Conservation (phyloP, 495 filamentous ascomycete species). For the Hyaloscypha variabilis region DNA sequence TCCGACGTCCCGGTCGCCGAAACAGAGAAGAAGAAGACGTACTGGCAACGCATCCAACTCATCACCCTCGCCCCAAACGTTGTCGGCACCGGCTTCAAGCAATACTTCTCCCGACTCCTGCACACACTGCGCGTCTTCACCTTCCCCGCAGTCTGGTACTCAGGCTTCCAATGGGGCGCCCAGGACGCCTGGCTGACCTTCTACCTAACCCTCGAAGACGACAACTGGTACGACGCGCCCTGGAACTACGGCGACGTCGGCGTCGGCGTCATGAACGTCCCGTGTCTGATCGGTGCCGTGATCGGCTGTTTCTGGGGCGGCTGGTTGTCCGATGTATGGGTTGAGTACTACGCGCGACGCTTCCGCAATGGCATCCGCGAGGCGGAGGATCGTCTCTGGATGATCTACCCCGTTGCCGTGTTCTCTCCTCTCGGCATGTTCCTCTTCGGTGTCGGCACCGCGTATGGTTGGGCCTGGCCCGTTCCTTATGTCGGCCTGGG, state of each 20-base stretch:
- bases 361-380: slow-evolving; percentile 39
- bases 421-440: slow-evolving; percentile 30
- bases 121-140: slow-evolving; percentile 23
- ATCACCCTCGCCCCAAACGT: slow-evolving; percentile 20
- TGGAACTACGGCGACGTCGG: slow-evolving; percentile 31
- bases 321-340: slow-evolving; percentile 32
- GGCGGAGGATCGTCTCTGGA: slow-evolving; percentile 38
- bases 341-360: slow-evolving; percentile 33
- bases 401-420: slow-evolving; percentile 25
- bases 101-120: slow-evolving; percentile 19
- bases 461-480: slow-evolving; percentile 25
- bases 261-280: slow-evolving; percentile 29
- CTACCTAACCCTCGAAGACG: slow-evolving; percentile 22
- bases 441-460: slow-evolving; percentile 32
- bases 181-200: slow-evolving; percentile 25
- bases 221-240: slow-evolving; percentile 20
- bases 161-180: slow-evolving; percentile 22
- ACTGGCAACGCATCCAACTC: slow-evolving; percentile 18
- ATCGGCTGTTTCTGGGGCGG: slow-evolving; percentile 33
- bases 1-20: background rate
- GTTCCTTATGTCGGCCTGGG: slow-evolving; percentile 19
- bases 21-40: slow-evolving; percentile 14
- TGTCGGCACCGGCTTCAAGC: slow-evolving; percentile 15
- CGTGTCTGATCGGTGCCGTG: slow-evolving; percentile 30
- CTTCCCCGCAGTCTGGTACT: slow-evolving; percentile 21